Conservation (phyloP, 345 rosid genomes). For the Eutrema heterophyllum region DNA sequence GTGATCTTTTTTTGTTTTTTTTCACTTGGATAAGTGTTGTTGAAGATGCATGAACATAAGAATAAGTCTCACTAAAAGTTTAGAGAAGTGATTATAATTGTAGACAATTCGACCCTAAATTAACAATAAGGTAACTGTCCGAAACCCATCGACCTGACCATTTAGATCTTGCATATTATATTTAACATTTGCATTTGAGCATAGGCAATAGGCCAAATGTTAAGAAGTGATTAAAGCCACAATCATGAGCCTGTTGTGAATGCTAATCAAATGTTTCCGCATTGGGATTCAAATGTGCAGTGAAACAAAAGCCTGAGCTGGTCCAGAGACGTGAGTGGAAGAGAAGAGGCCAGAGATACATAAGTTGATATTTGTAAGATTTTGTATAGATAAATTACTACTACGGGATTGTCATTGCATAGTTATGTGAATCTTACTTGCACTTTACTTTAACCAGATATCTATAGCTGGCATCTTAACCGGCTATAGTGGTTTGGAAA, state of each 20-base stretch:
- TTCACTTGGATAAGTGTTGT: background rate
- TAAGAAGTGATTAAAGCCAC: background rate
- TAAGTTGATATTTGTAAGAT: slow-evolving; percentile 3
- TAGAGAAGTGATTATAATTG: background rate
- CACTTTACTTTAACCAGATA: background rate
- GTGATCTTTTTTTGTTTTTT: background rate
- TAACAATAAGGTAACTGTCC: no score
- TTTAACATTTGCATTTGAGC: background rate
- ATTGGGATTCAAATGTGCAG: slow-evolving; percentile 10
- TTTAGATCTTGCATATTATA: background rate
- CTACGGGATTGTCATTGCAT: background rate
- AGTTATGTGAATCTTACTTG: background rate
- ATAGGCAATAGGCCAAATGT: background rate
- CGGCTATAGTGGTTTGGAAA: background rate
- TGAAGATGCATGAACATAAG: background rate
- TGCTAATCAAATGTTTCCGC: background rate
- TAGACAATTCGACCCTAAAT: background rate
- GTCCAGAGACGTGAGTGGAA: background rate
- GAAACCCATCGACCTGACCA: background rate
- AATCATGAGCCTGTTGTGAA: background rate
- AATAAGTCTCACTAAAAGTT: background rate
- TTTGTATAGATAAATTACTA: slow-evolving; percentile 10
- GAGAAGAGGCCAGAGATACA: background rate
- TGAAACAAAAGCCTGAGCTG: slow-evolving; percentile 8
- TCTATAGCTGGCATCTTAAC: background rate